phyloP scores from a whole-genome alignment of 192 early-diverging fungal species.

The Linderina pennispora region DNA sequence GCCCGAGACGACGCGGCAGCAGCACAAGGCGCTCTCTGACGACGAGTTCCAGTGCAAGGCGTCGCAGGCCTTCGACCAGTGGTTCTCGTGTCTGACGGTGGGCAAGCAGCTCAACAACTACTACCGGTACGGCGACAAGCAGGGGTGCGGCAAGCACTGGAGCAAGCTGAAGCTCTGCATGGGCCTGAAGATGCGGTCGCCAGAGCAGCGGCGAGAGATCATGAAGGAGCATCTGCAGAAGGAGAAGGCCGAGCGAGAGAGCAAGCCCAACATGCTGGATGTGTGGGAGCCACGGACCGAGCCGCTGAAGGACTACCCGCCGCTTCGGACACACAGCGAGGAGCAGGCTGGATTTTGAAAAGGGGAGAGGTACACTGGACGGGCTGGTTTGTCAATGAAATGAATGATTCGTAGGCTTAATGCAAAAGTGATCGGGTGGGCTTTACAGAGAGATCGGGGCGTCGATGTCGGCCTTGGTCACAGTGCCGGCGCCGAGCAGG shows the following conservation, averaged over 20 bases:
- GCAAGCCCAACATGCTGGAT: constrained; percentile 36
- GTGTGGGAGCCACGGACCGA: constrained; percentile 30
- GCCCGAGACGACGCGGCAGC: no score
- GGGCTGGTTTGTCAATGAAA: no score
- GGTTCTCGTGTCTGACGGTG: constrained; percentile 37
- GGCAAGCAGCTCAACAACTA: constrained; percentile 45
- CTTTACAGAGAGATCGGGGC: neutral
- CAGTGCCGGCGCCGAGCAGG: neutral
- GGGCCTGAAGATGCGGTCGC: constrained; percentile 29
- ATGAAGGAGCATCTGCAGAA: constrained; percentile 23
- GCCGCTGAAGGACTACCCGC: neutral
- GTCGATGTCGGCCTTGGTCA: neutral
- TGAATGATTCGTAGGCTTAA: no score
- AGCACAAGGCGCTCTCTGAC: no score
- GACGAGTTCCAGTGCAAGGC: constrained; percentile 41
- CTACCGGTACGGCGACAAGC: constrained; percentile 43
- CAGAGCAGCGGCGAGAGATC: constrained; percentile 19
- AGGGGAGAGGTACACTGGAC: no score
- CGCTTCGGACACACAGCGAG: no score
- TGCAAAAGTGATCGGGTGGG: no score
- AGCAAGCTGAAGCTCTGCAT: constrained; percentile 35
- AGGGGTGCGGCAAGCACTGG: constrained; percentile 37
- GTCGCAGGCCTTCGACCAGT: constrained; percentile 42
- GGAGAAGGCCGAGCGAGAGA: constrained; percentile 15
- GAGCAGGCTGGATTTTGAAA: no score